phyloP scores from a whole-genome alignment of 2,329 filamentous ascomycete genomes.

The Periconia sp. region DNA sequence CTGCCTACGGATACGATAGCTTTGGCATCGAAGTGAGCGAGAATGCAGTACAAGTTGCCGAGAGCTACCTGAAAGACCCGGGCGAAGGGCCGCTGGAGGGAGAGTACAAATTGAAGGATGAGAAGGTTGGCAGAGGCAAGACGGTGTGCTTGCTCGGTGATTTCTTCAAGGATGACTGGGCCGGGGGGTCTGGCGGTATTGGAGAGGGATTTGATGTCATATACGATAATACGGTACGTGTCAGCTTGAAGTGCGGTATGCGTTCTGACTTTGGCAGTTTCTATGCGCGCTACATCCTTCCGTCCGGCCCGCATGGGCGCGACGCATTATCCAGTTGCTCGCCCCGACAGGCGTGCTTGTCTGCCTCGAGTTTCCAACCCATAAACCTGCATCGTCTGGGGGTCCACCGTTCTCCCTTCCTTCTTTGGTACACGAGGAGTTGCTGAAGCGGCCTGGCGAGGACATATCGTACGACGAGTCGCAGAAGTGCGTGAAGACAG shows the following conservation, averaged over 20 bases:
- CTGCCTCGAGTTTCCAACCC: constrained; percentile 79
- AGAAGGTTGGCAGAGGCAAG: constrained; percentile 54
- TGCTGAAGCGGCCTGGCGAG: constrained; percentile 73
- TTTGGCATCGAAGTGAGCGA: constrained; percentile 74
- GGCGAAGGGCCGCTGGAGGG: constrained; percentile 44
- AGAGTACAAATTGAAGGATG: constrained; percentile 52
- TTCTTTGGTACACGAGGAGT: constrained; percentile 72
- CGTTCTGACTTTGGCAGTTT: constrained; percentile 53
- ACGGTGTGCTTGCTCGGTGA: constrained; percentile 67
- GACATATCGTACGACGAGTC: constrained; percentile 66
- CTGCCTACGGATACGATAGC: constrained; percentile 76
- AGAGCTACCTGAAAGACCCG: constrained; percentile 43
- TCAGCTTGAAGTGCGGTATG: background rate
- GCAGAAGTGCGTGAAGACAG: constrained; percentile 56
- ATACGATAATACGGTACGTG: constrained; percentile 66
- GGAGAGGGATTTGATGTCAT: constrained; percentile 66
- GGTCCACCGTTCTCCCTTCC: constrained; percentile 78
- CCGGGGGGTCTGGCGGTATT: constrained; percentile 38
- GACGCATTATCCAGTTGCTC: constrained; percentile 61
- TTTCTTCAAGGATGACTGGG: constrained; percentile 69
- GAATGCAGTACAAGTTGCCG: constrained; percentile 56
- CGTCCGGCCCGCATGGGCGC: constrained; percentile 64
- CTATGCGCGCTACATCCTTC: constrained; percentile 64
- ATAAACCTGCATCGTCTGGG: constrained; percentile 67
- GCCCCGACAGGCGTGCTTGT: constrained; percentile 60